Conservation (phyloP, 257 asterid genomes). For the Jaltomata sinuosa region DNA sequence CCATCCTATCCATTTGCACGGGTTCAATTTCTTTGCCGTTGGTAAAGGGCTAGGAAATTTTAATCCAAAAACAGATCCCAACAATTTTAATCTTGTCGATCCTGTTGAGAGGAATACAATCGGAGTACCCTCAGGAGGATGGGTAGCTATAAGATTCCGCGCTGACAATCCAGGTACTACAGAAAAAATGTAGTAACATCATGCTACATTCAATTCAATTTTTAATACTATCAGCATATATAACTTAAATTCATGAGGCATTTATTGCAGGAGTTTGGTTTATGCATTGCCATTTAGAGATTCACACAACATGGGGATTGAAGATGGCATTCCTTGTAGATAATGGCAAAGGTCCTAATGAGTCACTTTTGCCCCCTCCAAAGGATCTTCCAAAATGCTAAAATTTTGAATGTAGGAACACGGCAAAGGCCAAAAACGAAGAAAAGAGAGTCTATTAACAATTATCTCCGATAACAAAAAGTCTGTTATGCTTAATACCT, state of each 20-base stretch:
- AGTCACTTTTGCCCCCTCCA: slow-evolving; percentile 81
- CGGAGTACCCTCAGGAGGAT: slow-evolving; percentile 60
- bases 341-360: slow-evolving; percentile 67
- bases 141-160: slow-evolving; percentile 56
- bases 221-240: background rate
- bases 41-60: slow-evolving; percentile 51
- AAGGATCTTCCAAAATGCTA: slow-evolving; percentile 70
- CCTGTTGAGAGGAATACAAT: slow-evolving; percentile 67
- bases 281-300: slow-evolving; percentile 93
- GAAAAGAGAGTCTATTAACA: background rate
- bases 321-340: slow-evolving; percentile 95
- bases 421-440: background rate
- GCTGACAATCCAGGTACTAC: slow-evolving; percentile 60
- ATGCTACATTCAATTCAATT: background rate
- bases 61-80: slow-evolving; percentile 34
- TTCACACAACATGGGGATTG: slow-evolving; percentile 89
- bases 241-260: background rate
- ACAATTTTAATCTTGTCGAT: slow-evolving; percentile 45
- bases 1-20: slow-evolving; percentile 58
- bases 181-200: background rate
- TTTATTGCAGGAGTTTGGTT: slow-evolving; percentile 70
- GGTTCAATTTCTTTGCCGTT: slow-evolving; percentile 53
- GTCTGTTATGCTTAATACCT: too few species aligned
- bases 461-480: background rate
- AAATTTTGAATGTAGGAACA: background rate